A percentile compares a stretch with the other conserved stretches of the same genome.
phyloP scores from a whole-genome alignment of 805 yeast genomes.

The Pichia paraexigua region DNA sequence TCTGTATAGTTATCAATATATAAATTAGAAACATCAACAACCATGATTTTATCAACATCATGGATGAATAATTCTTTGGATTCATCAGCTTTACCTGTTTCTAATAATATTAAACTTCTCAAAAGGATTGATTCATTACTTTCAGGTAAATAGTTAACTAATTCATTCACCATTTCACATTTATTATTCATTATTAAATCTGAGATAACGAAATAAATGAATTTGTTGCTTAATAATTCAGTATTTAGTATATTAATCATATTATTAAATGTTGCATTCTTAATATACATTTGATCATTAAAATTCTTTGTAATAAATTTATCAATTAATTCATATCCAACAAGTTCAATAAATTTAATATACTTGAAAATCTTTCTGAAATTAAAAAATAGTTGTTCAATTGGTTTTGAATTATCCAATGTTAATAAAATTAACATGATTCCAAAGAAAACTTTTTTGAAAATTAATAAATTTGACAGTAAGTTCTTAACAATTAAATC shows the following conservation, averaged over 20 bases:
- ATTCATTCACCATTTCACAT: slow-evolving; percentile 8
- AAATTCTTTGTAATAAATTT: slow-evolving; percentile 10
- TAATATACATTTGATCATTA: slow-evolving; percentile 17
- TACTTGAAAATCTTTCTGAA: slow-evolving; percentile 13
- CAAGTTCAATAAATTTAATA: slow-evolving; percentile 3
- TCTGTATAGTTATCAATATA: neutral
- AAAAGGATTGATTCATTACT: slow-evolving; percentile 13
- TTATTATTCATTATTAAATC: slow-evolving; percentile 14
- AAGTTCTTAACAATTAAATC: slow-evolving; percentile 16
- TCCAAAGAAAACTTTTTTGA: slow-evolving; percentile 19
- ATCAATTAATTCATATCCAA: neutral
- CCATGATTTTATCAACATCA: slow-evolving; percentile 5
- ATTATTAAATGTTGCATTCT: slow-evolving; percentile 8
- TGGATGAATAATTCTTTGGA: slow-evolving; percentile 27
- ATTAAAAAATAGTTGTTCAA: slow-evolving; percentile 17
- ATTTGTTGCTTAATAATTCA: slow-evolving; percentile 14
- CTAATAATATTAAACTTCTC: slow-evolving; percentile 23
- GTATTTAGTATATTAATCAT: slow-evolving; percentile 20
- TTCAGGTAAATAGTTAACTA: slow-evolving; percentile 18
- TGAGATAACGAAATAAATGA: slow-evolving; percentile 18
- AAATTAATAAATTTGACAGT: slow-evolving; percentile 13
- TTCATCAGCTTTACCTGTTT: slow-evolving; percentile 14
- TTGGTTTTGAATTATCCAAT: slow-evolving; percentile 26
- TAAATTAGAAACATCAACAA: neutral
- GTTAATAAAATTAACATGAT: slow-evolving; percentile 24